A percentile compares a stretch with the other conserved stretches of the same genome.
phyloP scores from a whole-genome alignment of 305 asterid species.

The Solanum hybrid region DNA sequence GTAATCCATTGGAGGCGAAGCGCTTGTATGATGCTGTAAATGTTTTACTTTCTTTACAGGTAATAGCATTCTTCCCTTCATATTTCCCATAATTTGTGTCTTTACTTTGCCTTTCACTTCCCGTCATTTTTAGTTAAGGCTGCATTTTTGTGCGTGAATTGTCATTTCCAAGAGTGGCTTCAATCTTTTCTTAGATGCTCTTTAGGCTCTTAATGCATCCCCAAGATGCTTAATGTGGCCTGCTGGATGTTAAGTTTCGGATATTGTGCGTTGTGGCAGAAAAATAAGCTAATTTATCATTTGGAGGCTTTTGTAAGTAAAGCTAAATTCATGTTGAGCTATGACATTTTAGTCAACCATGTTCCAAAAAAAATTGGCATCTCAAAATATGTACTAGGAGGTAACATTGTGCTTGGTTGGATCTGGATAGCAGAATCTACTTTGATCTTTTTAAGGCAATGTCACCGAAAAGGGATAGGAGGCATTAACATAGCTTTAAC shows the following conservation, averaged over 20 bases:
- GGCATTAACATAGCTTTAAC: background rate
- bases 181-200: background rate
- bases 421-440: background rate
- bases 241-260: background rate
- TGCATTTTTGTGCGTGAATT: background rate
- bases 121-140: background rate
- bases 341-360: background rate
- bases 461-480: background rate
- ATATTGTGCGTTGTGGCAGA: background rate
- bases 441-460: background rate
- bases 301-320: background rate
- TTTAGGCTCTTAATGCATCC: background rate
- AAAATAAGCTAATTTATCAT: constrained; percentile 1
- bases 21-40: constrained; percentile 70
- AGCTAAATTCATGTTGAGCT: background rate
- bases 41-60: constrained; percentile 83
- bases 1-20: constrained; percentile 52
- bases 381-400: background rate
- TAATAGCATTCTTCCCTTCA: constrained; percentile 14
- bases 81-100: background rate
- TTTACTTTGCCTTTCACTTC: background rate
- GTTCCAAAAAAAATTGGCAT: background rate
- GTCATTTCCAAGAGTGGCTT: background rate
- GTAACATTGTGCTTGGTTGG: background rate
- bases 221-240: background rate